Percentiles rank a stretch among this genome's conserved stretches.
Conservation (phyloP, 495 filamentous ascomycete genomes). For the Aspergillus hancockii region DNA sequence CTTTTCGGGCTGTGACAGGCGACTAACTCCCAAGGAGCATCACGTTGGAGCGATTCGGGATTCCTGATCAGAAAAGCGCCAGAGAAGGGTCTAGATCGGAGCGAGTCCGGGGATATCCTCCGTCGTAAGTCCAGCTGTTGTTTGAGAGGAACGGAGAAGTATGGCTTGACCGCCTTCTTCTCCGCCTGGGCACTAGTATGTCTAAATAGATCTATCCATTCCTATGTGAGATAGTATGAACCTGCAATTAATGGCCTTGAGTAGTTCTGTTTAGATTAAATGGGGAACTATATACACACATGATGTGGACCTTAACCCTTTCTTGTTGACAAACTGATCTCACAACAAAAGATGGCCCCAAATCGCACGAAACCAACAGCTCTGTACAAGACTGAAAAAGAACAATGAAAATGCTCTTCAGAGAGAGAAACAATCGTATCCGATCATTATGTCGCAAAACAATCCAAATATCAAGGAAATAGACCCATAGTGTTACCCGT, state of each 20-base stretch:
- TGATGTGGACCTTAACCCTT: background rate
- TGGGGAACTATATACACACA: background rate
- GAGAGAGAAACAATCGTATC: slow-evolving; percentile 34
- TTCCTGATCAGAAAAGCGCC: background rate
- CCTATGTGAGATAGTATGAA: background rate
- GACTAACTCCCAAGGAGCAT: slow-evolving; percentile 33
- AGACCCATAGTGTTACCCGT: slow-evolving; percentile 21
- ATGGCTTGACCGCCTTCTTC: background rate
- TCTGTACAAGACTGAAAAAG: slow-evolving; percentile 17
- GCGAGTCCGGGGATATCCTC: background rate
- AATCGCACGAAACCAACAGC: background rate
- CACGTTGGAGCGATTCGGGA: slow-evolving; percentile 20
- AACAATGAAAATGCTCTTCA: slow-evolving; percentile 2
- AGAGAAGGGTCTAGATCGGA: background rate
- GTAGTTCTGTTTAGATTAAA: background rate
- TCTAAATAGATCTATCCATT: background rate
- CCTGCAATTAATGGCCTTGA: background rate
- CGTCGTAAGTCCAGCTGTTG: background rate
- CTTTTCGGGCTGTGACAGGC: slow-evolving; percentile 29
- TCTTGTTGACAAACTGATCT: background rate
- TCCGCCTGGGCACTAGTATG: background rate
- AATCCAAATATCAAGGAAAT: slow-evolving; percentile 24
- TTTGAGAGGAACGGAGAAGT: background rate
- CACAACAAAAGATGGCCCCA: background rate
- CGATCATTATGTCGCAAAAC: slow-evolving; percentile 41